Evolutionary conservation across 768 basidiomycete species (phyloP).

Genomic region (Calocybe cyanea): DNA sequence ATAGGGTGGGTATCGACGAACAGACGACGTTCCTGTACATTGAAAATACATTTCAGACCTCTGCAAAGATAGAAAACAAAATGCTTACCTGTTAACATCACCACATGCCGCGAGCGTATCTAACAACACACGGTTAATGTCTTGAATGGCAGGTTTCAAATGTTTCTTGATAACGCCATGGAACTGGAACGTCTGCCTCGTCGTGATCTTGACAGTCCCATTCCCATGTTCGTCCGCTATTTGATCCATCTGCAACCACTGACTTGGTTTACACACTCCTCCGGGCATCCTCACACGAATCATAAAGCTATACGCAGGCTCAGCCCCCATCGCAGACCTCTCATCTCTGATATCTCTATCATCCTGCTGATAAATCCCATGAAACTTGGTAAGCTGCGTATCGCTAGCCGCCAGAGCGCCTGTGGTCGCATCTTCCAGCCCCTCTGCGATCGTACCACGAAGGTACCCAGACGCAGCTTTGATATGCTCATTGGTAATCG

Average conservation of each 20-base stretch:
- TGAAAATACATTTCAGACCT: neutral
- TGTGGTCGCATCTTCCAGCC: conserved; percentile 79
- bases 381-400: conserved; percentile 96
- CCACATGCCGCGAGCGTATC: conserved; percentile 98
- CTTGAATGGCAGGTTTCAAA: conserved; percentile 94
- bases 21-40: conserved; percentile 79
- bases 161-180: conserved; percentile 98
- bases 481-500: conserved; percentile 99
- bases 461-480: conserved; percentile 94
- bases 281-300: conserved; percentile 96
- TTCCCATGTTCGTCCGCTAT: conserved; percentile 95
- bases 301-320: conserved; percentile 98
- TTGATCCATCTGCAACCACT: conserved; percentile 95
- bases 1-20: conserved; percentile 86
- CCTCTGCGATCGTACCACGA: conserved; percentile 93
- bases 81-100: conserved; percentile 84
- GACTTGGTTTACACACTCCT: conserved; percentile 86
- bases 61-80: neutral
- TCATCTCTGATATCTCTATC: conserved; percentile 99
- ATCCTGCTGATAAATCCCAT: conserved; percentile 94
- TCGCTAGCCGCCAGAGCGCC: conserved; percentile 91
- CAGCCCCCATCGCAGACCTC: conserved; percentile 85
- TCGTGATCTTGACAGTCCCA: conserved; percentile 95
- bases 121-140: conserved; percentile 84
- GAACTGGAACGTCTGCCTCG: conserved; percentile 98